Evolutionary conservation across 306 rosid species (phyloP), one percentile per base, ranked within the genome.

Genomic region (Trifolium dubium): DNA sequence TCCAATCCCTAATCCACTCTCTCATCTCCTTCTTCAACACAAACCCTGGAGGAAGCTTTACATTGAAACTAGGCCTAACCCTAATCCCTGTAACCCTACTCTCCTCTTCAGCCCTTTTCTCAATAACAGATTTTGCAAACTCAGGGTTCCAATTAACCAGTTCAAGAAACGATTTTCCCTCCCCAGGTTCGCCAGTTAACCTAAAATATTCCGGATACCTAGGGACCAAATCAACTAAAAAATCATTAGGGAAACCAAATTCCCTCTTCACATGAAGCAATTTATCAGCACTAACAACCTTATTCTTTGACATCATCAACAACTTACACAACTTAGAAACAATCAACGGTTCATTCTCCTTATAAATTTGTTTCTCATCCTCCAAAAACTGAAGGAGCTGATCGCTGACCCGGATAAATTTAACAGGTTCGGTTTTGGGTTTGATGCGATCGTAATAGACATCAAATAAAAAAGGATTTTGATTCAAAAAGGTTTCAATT

Each of bases 1-100:
- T 35, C 92, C 96, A 94, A 80, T 92, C 99, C 89, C 96, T 88
- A 11, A 86, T 77, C 96, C 99, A 90, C 75, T 92, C 97, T 80
- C 93, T 86, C 97, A 94, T 94, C 72, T 89, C 93, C 80, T 87
- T 90, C 84, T 62, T 92, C 85, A 92, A 83, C 85, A 84, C 74
- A 81, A 82, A 85, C 41, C 99, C 97, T 0, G 60, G 50, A 0
- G 97, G 99, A 50, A 90, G 95, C 80, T 86, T 74, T 19, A 87
- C 81, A 54, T 73, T 32, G 75, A 94, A 94, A 80, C 77, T 92
- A n/a, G 99, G 90, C 82, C 96, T 79, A 65, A 82, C 86, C 74
- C 84, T 77, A n/a, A 92, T 85, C 77, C 99, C 93, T 0, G 80
- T 86, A 70, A 75, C 28, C 51, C 10, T 71, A 2, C 83, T 76